Evolutionary conservation across 148 eudicot species (phyloP), one percentile per base, ranked within the genome.

Genomic region (Polygonum maritimum): DNA sequence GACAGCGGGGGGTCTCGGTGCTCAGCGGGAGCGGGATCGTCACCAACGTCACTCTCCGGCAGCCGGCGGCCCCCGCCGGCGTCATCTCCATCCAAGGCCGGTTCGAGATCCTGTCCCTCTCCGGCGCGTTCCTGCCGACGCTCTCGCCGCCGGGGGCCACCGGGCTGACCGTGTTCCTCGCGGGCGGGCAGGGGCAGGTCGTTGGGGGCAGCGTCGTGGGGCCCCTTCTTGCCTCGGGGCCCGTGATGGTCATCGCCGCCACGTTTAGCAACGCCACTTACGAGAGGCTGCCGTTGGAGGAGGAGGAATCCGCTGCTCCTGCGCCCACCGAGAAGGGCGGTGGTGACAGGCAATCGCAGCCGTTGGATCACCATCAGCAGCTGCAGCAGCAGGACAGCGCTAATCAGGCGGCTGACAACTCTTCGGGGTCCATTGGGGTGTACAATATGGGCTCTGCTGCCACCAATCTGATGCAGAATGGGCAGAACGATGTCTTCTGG

Each of bases 111-210:
- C 11, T 67, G 21, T 67, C 71, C 6, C 71, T 67, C 44, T 67
- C 45, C 45, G 71, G 71, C 44, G 41, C 71, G 9, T 67, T 67
- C 44, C 15, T 67, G 1, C 71, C 71, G 0, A 38, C 71, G 41
- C 71, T 33, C 0, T 67, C 71, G 1, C 71, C 71, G 4, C 71
- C 71, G 1, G 71, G 71, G 6, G 71, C 45, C 3, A 67, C 41
- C 3, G 44, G 44, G 11, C 71, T 67, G 19, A 67, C 71, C 8
- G 71, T 67, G 9, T 67, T 31, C 44, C 71, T 67, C 21, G 71
- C 71, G 19, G 71, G 71, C 8, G 71, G 71, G 1, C 71, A 67
- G 44, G 71, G 71, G 3, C 71, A 67, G 71, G 71, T 67, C n/a
- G 71, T 67, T 14, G 71, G 71, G 15, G 71, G 71, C 19, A 67